phyloP scores from a whole-genome alignment of 805 yeast species.

The Nakazawaea pomicola region DNA sequence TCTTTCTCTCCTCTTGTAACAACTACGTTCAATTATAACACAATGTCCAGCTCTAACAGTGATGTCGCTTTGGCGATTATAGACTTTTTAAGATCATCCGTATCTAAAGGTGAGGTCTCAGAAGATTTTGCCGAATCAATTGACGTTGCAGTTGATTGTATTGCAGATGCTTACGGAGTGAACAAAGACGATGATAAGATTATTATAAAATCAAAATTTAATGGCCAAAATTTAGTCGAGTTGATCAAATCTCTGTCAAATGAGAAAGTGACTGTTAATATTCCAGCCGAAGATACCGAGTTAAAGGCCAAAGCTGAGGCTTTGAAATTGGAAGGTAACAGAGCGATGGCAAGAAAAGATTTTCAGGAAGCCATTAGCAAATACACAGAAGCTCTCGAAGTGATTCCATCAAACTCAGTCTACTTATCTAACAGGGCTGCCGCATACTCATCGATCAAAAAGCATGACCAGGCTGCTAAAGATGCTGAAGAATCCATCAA shows the following conservation, averaged over 20 bases:
- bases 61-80: conserved; percentile 72
- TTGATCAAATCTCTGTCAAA: conserved; percentile 29
- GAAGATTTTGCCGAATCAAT: conserved; percentile 84
- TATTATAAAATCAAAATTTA: conserved; percentile 32
- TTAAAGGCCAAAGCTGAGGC: conserved; percentile 72
- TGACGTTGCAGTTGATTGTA: conserved; percentile 91
- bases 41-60: conserved; percentile 49
- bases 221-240: conserved; percentile 43
- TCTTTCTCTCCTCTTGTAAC: not conserved
- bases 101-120: conserved; percentile 56
- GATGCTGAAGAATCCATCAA: conserved; percentile 84
- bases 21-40: too few relatives aligned
- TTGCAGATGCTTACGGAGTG: conserved; percentile 79
- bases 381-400: conserved; percentile 75
- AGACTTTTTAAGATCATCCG: conserved; percentile 58
- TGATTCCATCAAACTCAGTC: conserved; percentile 70
- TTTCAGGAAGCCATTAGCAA: conserved; percentile 66
- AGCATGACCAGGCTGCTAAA: conserved; percentile 70
- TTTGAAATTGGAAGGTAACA: conserved; percentile 83
- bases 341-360: conserved; percentile 75
- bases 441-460: conserved; percentile 74
- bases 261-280: conserved; percentile 34
- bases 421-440: conserved; percentile 95
- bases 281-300: conserved; percentile 44
- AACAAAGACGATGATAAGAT: conserved; percentile 42